Conservation (phyloP, 192 early-diverging fungal genomes). For the Coemansia biformis region DNA sequence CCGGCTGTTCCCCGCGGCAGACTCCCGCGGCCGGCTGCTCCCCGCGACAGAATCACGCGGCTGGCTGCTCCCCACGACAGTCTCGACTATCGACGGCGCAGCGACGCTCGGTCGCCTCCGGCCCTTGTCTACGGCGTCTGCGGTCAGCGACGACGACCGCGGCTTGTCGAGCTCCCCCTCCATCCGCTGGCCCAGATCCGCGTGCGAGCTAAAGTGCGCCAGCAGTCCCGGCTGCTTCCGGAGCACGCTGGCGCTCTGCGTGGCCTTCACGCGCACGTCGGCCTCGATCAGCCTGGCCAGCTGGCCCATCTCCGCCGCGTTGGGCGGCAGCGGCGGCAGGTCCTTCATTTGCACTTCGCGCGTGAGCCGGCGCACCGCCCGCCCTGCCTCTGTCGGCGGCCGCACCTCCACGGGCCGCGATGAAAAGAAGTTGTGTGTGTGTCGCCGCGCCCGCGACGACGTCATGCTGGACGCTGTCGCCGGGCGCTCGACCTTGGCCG, state of each 20-base stretch:
- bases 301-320: constrained; percentile 29
- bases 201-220: constrained; percentile 41
- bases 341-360: constrained; percentile 49
- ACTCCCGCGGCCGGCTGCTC: constrained; percentile 17
- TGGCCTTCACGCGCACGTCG: constrained; percentile 3
- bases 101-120: constrained; percentile 15
- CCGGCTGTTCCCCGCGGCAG: constrained; percentile 11
- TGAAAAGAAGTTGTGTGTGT: constrained; percentile 47
- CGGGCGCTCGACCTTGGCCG: not conserved
- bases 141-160: constrained; percentile 36
- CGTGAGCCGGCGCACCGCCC: constrained; percentile 16
- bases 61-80: constrained; percentile 10
- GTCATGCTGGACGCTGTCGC: constrained; percentile 6
- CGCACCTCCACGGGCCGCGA: constrained; percentile 18
- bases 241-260: constrained; percentile 3
- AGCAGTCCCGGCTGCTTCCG: constrained; percentile 18
- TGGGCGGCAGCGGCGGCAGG: constrained; percentile 44
- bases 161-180: constrained; percentile 31
- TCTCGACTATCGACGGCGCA: too few relatives aligned
- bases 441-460: constrained; percentile 21
- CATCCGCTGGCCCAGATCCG: constrained; percentile 35
- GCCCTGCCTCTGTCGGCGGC: constrained; percentile 19
- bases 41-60: constrained; percentile 19
- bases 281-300: constrained; percentile 1
- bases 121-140: constrained; percentile 11